These are phyloP conservation scores for Alternaria sp. DNA, from an alignment of 2,329 filamentous ascomycete species.

Conservation along the genomic window DNA sequence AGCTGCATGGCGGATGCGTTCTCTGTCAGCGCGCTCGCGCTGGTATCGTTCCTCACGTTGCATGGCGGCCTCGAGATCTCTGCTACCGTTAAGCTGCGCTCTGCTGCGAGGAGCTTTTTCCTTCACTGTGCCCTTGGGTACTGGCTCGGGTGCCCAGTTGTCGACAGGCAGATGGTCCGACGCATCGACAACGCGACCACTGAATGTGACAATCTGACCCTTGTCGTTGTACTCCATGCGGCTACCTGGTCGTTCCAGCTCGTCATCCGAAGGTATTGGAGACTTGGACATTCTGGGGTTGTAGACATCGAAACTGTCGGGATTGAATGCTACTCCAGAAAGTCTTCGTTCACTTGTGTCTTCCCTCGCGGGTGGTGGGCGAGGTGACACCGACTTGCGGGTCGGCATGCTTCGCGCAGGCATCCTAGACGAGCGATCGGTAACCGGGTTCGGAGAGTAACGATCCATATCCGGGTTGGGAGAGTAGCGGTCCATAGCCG, in stretches of 20 bases:
- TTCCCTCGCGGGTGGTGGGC: conserved; percentile 61
- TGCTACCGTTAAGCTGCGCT: conserved; percentile 61
- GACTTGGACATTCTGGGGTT: conserved; percentile 63
- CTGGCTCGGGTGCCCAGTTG: conserved; percentile 79
- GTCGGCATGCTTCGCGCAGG: conserved; percentile 59
- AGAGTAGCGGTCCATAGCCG: conserved; percentile 40
- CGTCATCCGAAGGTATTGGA: conserved; percentile 33
- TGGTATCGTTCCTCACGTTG: conserved; percentile 44
- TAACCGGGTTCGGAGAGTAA: conserved; percentile 35
- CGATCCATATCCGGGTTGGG: conserved; percentile 18
- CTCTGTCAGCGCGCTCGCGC: conserved; percentile 43
- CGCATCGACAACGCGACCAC: conserved; percentile 79
- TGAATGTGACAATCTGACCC: conserved; percentile 77
- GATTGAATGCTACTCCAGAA: conserved; percentile 74
- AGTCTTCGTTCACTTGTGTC: conserved; percentile 56
- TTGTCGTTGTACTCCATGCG: conserved; percentile 60
- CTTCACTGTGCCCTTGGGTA: conserved; percentile 63
- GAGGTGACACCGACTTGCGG: conserved; percentile 79
- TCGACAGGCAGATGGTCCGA: conserved; percentile 82
- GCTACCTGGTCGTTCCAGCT: conserved; percentile 38
- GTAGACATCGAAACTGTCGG: conserved; percentile 77
- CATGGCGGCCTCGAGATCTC: conserved; percentile 47
- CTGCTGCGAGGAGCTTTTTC: conserved; percentile 54
- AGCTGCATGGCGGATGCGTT: conserved; percentile 43
- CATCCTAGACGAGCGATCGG: conserved; percentile 50